Evolutionary conservation across 805 yeast genomes (phyloP), one percentile per base, ranked within the genome.

Genomic region (Starmerella riodocensis): DNA sequence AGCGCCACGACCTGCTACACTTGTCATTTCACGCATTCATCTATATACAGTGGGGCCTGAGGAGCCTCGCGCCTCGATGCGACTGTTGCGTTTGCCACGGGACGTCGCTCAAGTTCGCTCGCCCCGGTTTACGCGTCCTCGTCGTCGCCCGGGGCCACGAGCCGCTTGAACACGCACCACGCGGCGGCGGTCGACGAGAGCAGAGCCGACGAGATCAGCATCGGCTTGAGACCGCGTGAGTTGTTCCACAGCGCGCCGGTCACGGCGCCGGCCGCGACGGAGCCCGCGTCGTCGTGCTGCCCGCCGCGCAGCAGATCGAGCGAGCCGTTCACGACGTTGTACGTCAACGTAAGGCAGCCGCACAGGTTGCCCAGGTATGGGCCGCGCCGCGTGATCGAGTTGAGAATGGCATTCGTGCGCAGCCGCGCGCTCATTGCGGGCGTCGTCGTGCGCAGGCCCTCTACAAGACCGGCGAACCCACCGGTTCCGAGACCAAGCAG

Each of bases 301-400:
- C 93, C 96, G 64, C 96, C 78, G 40, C 77, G 50, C 20, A 46
- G 57, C 31, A 71, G 69, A 60, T 83, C 97, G 49, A 91, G 66
- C 9, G 78, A 58, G 22, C 91, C 74, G 62, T 85, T 86, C 51
- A 83, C 68, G 50, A 88, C 60, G 64, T 91, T 91, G 64, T 91
- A 91, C 48, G 80, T 71, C 53, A 91, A 63, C 19, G 96, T 95
- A 51, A 91, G 69, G 17, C 85, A 93, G 65, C 96, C 98, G 13
- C 94, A 93, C 38, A 79, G 76, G 66, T 91, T 91, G 52, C 97
- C 98, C 56, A 88, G 63, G 61, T 74, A 88, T 18, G 98, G 98
- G 45, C 98, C 98, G 60, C 94, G 76, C 56, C 84, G 80, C 29
- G 98, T 91, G 54, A 91, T 71, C 57, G 83, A 82, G 68, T 91